A percentile compares a stretch with the other conserved stretches of the same genome.
These are phyloP conservation scores for Populus davidiana DNA, from an alignment of 345 rosid genomes.

Conservation along the genomic window DNA sequence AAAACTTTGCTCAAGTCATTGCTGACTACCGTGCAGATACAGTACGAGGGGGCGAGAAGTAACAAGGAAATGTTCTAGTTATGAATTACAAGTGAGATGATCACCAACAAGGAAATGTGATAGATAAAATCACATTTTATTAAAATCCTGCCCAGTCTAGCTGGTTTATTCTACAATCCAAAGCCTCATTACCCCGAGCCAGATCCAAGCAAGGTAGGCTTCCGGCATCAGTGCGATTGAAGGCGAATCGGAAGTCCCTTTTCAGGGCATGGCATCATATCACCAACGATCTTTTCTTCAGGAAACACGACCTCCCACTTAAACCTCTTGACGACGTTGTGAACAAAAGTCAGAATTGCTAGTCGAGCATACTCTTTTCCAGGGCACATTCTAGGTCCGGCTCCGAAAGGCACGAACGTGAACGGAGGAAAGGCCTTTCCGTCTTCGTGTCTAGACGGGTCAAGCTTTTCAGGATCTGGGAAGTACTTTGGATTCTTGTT, in stretches of 20 bases:
- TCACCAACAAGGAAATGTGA: too few relatives aligned
- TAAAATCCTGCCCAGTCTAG: too few relatives aligned
- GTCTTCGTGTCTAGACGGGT: constrained; percentile 41
- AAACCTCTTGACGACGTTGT: constrained; percentile 36
- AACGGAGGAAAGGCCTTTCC: constrained; percentile 27
- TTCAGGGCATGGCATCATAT: constrained; percentile 51
- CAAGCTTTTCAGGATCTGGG: constrained; percentile 33
- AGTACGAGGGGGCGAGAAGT: too few relatives aligned
- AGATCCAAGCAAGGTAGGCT: neutral
- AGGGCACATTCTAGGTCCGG: constrained; percentile 45
- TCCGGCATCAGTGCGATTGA: neutral
- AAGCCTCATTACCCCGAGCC: too few relatives aligned
- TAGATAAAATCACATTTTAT: too few relatives aligned
- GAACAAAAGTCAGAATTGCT: constrained; percentile 39
- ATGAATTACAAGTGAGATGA: too few relatives aligned
- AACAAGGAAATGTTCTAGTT: too few relatives aligned
- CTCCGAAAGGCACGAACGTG: constrained; percentile 48
- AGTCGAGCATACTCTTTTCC: constrained; percentile 51
- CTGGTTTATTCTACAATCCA: too few relatives aligned
- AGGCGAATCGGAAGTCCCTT: constrained; percentile 46
- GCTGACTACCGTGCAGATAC: too few relatives aligned
- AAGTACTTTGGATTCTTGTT: constrained; percentile 43
- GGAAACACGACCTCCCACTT: constrained; percentile 32
- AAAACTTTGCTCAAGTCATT: too few relatives aligned
- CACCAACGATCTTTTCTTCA: constrained; percentile 30